Evolutionary conservation across 495 filamentous ascomycete genomes (phyloP), one percentile per base, ranked within the genome.

Genomic region (Astrothelium macrocarpum): DNA sequence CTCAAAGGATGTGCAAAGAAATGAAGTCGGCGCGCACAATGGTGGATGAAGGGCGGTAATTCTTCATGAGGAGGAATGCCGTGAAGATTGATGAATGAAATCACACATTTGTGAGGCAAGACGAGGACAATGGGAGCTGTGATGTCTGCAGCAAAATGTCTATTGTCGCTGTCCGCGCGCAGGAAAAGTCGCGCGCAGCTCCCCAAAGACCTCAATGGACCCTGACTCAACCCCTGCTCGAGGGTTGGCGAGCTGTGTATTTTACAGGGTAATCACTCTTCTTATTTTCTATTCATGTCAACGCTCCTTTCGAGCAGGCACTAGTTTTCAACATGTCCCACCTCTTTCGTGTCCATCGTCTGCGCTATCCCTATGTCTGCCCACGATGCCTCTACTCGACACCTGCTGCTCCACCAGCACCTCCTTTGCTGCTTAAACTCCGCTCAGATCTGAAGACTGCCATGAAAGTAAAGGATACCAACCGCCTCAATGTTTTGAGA

Each of bases 401-500:
- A 5, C 23, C 66, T 34, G 25, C 71, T 28, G 53, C 61, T 23
- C 60, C 64, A 20, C 59, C 69, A 31, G 65, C 72, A 74, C 78
- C 36, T 64, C 75, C 60, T 65, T 71, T 72, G 69, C 79, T 67
- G 60, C 72, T 65, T 49, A 82, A 80, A 60, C 67, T 87, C 53
- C 78, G 82, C 43, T 67, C 73, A 56, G 85, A 87, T 70, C 73
- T 87, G 28, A 87, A 86, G 71, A 78, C 67, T 36, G 84, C 85
- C 20, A 82, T 87, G 81, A 75, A 80, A 69, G 79, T 79, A 1
- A 87, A 86, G 71, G 82, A 87, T 65, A 81, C 72, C 26, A 68
- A 75, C 29, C 78, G 81, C 18, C 70, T 77, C 28, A 81, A 82
- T 66, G 84, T 87, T 31, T 76, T 89, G 20, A 82, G 84, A 53